phyloP scores from a whole-genome alignment of 176 grass and related monocot genomes.

The Canna indica region DNA sequence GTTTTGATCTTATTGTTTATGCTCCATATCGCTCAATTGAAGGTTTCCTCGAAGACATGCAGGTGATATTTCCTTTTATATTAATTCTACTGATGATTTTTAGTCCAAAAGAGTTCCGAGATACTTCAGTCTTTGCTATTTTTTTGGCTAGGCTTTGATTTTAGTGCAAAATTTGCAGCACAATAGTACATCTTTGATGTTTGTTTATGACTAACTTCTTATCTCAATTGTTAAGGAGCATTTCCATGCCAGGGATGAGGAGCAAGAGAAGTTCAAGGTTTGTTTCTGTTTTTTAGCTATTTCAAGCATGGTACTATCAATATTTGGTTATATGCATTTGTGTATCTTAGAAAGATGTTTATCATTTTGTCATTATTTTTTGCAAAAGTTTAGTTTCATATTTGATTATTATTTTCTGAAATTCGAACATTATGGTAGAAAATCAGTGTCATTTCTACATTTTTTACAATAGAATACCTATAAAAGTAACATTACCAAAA shows the following conservation, averaged over 20 bases:
- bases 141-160: constrained; percentile 3
- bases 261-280: constrained; percentile 58
- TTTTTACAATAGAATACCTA: background rate
- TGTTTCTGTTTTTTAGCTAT: constrained; percentile 15
- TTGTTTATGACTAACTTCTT: constrained; percentile 15
- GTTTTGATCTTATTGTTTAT: constrained; percentile 90
- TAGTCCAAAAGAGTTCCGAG: background rate
- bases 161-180: background rate
- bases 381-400: no score
- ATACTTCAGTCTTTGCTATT: background rate
- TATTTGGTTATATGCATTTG: background rate
- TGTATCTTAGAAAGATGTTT: background rate
- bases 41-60: constrained; percentile 77
- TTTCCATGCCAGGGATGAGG: constrained; percentile 51
- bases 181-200: no score
- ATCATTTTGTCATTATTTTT: background rate
- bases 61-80: constrained; percentile 36
- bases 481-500: background rate
- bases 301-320: background rate
- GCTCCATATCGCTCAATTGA: constrained; percentile 77
- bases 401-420: background rate
- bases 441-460: background rate
- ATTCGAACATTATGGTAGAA: background rate
- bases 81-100: background rate
- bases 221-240: constrained; percentile 34